Evolutionary conservation across 169 alveolate species (phyloP), one percentile per base, ranked within the genome.

Genomic region (Cryptosporidium sp.): DNA sequence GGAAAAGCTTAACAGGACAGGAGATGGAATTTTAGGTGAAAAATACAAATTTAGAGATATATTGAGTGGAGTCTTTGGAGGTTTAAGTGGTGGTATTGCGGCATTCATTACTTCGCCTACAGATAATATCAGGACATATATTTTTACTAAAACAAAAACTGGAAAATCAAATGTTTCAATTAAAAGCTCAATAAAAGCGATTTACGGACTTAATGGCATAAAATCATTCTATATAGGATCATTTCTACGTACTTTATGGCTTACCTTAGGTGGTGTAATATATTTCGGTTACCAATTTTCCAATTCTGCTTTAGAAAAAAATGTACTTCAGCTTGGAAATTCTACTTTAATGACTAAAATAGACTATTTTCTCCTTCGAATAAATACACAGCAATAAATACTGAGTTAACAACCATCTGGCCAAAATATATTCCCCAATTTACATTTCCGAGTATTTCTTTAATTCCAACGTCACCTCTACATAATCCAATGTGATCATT

Each of bases 341-440:
- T 5, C 7, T 59, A n/a, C 69, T 5, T 59, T 23, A 31, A 55
- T 55, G 18, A 55, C 50, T 65, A 65, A 65, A 31, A 33, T 29
- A 29, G 1, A 41, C 35, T 14, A 23, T 69, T 69, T 16, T 69
- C 84, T 16, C 21, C 31, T 5, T 73, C 86, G n/a, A 73, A 62
- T 33, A 73, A 52, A 51, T 55, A 33, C n/a, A 73, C 14, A 52
- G 86, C 86, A 29, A 73, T 55, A 62, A 55, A 29, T 41, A 80
- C 26, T n/a, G 89, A 62, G 41, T 80, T 62, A 23, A 80, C 65
- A 23, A 43, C 43, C 12, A 80, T 37, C 23, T 80, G 73, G 9
- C 89, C 75, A 48, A 80, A 80, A 62, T 80, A 80, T 26, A 65
- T 62, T 29, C 68, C 70, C 89, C 89, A 80, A 48, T 80, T 80